phyloP scores from a whole-genome alignment of 345 rosid genomes.

The Lepidium didymum region DNA sequence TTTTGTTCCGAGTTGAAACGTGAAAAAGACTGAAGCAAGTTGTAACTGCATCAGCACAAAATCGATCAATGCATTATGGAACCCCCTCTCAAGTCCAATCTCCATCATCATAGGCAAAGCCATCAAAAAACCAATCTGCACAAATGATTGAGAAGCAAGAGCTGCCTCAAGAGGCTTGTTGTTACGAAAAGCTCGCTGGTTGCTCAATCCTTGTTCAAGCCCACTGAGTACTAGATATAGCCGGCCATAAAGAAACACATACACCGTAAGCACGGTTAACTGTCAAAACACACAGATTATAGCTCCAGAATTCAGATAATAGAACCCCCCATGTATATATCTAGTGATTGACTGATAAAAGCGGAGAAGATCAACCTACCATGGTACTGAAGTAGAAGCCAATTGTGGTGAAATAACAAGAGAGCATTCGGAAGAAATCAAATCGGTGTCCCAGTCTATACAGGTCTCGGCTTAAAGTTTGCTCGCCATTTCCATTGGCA shows the following conservation, averaged over 20 bases:
- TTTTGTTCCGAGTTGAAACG: conserved; percentile 64
- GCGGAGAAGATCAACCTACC: conserved; percentile 35
- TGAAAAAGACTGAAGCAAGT: conserved; percentile 58
- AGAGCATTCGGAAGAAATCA: conserved; percentile 88
- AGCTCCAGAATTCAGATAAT: neutral
- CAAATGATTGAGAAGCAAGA: conserved; percentile 62
- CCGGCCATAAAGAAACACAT: conserved; percentile 56
- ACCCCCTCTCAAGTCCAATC: conserved; percentile 67
- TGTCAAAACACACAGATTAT: conserved; percentile 25
- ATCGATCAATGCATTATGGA: conserved; percentile 51
- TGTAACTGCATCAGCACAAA: conserved; percentile 67
- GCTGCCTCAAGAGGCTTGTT: conserved; percentile 53
- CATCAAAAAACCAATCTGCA: conserved; percentile 60
- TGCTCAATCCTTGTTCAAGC: conserved; percentile 44
- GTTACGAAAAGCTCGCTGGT: conserved; percentile 32
- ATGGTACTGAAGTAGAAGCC: conserved; percentile 87
- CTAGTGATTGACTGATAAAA: neutral
- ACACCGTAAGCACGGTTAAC: conserved; percentile 55
- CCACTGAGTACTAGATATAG: conserved; percentile 57
- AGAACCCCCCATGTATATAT: neutral
- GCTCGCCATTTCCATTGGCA: conserved; percentile 89
- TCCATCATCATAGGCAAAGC: conserved; percentile 75
- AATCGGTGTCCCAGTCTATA: conserved; percentile 79
- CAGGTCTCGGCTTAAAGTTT: conserved; percentile 77
- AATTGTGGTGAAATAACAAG: conserved; percentile 79